These are phyloP conservation scores for Colletotrichum sp. DNA, from an alignment of 2,329 filamentous ascomycete genomes.

Conservation along the genomic window DNA sequence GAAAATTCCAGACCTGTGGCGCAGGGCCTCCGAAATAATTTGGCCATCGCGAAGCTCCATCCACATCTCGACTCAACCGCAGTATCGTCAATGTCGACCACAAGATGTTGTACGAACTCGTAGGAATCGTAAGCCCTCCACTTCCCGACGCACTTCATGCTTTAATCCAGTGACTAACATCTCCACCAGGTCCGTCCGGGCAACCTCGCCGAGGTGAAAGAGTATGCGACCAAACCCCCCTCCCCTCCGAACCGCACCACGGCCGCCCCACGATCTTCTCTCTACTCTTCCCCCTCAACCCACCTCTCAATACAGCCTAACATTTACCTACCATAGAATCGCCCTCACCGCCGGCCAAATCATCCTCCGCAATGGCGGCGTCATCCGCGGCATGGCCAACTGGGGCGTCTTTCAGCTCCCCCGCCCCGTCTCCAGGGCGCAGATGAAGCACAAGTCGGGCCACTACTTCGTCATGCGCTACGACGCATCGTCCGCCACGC, in stretches of 20 bases:
- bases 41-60: conserved; percentile 11
- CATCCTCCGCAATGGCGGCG: conserved; percentile 83
- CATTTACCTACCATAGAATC: conserved; percentile 63
- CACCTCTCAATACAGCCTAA: background rate
- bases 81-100: conserved; percentile 33
- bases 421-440: conserved; percentile 77
- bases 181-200: conserved; percentile 81
- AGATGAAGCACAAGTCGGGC: conserved; percentile 81
- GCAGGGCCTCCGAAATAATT: conserved; percentile 9
- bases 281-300: background rate
- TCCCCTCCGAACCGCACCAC: background rate
- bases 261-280: background rate
- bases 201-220: conserved; percentile 90
- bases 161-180: background rate
- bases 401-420: conserved; percentile 94
- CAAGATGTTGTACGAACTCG: conserved; percentile 95
- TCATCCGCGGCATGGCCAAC: conserved; percentile 91
- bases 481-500: conserved; percentile 76
- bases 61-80: background rate
- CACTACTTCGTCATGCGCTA: conserved; percentile 99
- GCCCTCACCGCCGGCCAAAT: conserved; percentile 83
- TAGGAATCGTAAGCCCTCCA: conserved; percentile 81
- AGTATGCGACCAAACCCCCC: conserved; percentile 63
- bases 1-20: conserved; percentile 13
- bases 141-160: background rate